These are phyloP conservation scores for Saccharomyces hybrid DNA, from an alignment of 1,139 yeast species.

Conservation along the genomic window DNA sequence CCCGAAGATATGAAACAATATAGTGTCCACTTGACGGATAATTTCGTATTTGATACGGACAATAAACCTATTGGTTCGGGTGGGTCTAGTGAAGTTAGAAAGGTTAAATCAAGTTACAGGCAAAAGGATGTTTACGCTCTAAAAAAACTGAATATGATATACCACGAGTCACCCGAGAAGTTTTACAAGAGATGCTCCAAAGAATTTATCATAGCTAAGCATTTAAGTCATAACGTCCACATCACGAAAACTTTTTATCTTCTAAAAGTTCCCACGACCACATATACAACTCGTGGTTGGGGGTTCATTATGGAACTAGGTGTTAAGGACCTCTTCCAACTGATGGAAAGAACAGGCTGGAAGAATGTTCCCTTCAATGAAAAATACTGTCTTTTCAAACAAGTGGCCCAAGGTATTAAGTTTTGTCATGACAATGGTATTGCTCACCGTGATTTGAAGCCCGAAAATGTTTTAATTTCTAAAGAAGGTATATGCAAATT, in stretches of 20 bases:
- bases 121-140: conserved; percentile 45
- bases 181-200: conserved; percentile 58
- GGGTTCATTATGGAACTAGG: conserved; percentile 66
- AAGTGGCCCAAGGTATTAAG: conserved; percentile 47
- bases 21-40: conserved; percentile 49
- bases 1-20: conserved; percentile 50
- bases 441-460: conserved; percentile 89
- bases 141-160: conserved; percentile 56
- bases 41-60: conserved; percentile 44
- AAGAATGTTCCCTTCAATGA: conserved; percentile 46
- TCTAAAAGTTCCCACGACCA: conserved; percentile 51
- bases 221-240: conserved; percentile 47
- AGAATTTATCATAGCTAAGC: conserved; percentile 56
- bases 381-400: conserved; percentile 44
- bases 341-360: conserved; percentile 44
- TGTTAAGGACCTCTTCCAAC: conserved; percentile 59
- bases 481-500: conserved; percentile 54
- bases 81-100: conserved; percentile 62
- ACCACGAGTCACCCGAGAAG: conserved; percentile 56
- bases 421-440: conserved; percentile 74
- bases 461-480: conserved; percentile 72
- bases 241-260: conserved; percentile 50
- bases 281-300: conserved; percentile 60
- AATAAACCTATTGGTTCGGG: conserved; percentile 55
- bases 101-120: conserved; percentile 39